Percentiles rank a stretch among this genome's conserved stretches.
These are phyloP conservation scores for Myriosclerotinia duriaeana DNA, from an alignment of 2,329 filamentous ascomycete genomes.

Conservation along the genomic window DNA sequence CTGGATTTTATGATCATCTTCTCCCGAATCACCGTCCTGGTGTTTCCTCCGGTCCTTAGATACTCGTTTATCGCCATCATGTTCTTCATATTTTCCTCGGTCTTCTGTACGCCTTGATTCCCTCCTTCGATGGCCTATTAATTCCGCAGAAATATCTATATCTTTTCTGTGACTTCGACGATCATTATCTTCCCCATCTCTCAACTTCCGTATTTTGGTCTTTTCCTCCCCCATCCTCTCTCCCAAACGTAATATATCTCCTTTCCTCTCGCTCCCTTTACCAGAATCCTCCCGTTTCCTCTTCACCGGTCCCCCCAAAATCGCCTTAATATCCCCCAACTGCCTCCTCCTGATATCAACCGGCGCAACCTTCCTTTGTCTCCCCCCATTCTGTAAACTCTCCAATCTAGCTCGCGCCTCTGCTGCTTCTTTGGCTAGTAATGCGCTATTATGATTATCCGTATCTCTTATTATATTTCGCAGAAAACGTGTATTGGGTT, in stretches of 20 bases:
- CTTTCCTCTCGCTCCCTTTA: slow-evolving; percentile 13
- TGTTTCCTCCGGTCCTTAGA: slow-evolving; percentile 12
- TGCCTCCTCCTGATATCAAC: slow-evolving; percentile 57
- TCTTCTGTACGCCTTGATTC: slow-evolving; percentile 17
- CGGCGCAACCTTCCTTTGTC: slow-evolving; percentile 47
- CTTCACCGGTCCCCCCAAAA: slow-evolving; percentile 45
- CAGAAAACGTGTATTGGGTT: slow-evolving; percentile 88
- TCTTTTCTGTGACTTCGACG: slow-evolving; percentile 16
- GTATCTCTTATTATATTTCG: slow-evolving; percentile 86
- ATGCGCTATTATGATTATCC: slow-evolving; percentile 81
- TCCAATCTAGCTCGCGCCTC: slow-evolving; percentile 73
- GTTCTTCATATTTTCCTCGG: slow-evolving; percentile 13
- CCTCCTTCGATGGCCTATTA: slow-evolving; percentile 17
- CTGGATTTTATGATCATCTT: slow-evolving; percentile 23
- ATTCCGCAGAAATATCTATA: slow-evolving; percentile 12
- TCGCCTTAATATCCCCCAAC: slow-evolving; percentile 60
- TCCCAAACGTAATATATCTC: neutral
- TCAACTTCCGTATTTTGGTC: slow-evolving; percentile 15
- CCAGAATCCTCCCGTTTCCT: slow-evolving; percentile 30
- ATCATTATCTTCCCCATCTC: slow-evolving; percentile 19
- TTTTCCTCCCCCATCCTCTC: neutral
- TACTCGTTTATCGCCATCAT: neutral
- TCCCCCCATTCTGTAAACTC: slow-evolving; percentile 50
- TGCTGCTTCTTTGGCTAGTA: slow-evolving; percentile 79
- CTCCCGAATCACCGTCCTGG: slow-evolving; percentile 17